These are phyloP conservation scores for Rhododendron williamsianum DNA, from an alignment of 148 eudicot species.

Conservation along the genomic window DNA sequence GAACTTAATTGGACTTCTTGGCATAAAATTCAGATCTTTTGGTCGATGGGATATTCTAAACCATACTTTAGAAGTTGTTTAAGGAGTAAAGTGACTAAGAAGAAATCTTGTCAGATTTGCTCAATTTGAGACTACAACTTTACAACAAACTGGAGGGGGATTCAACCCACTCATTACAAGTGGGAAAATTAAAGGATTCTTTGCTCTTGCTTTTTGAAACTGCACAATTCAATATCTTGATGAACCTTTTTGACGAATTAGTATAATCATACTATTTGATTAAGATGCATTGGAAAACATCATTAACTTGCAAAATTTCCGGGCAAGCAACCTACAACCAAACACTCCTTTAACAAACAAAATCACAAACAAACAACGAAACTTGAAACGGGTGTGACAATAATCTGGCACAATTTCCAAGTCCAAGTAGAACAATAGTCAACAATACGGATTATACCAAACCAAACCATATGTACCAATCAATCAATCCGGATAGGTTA, in stretches of 20 bases:
- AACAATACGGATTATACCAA: background rate
- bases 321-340: conserved; percentile 1
- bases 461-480: background rate
- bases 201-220: background rate
- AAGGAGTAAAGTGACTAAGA: conserved; percentile 3
- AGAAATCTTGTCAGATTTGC: background rate
- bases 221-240: background rate
- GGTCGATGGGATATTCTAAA: background rate
- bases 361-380: background rate
- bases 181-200: background rate
- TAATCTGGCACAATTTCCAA: background rate
- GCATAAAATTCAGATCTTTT: conserved; percentile 1
- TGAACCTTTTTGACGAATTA: background rate
- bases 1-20: background rate
- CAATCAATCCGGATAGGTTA: no score
- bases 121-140: background rate
- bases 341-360: background rate
- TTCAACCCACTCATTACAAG: conserved; percentile 4
- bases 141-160: background rate
- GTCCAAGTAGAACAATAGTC: background rate
- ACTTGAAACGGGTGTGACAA: background rate
- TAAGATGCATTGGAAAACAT: conserved; percentile 1
- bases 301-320: conserved; percentile 1
- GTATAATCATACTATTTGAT: background rate
- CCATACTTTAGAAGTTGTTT: background rate